Conservation (phyloP, 1,284 basidiomycete genomes). For the Golubevia sp. region DNA sequence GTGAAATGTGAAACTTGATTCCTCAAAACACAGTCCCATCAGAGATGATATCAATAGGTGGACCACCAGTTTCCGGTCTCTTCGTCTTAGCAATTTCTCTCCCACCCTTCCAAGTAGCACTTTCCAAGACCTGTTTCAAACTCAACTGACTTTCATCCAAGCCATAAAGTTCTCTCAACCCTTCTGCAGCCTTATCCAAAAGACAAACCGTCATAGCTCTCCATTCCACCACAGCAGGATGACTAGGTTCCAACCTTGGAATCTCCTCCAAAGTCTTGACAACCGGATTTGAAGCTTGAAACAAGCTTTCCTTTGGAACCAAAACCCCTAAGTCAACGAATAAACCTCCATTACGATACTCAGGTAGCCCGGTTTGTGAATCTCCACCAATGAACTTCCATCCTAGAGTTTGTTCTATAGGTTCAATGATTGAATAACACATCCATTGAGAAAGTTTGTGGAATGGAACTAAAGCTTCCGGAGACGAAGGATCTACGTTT, state of each 20-base stretch:
- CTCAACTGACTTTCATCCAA: constrained; percentile 67
- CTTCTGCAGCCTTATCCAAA: constrained; percentile 63
- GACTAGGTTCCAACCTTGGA: constrained; percentile 63
- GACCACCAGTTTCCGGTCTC: constrained; percentile 75
- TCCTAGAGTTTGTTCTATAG: constrained; percentile 64
- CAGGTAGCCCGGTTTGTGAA: constrained; percentile 80
- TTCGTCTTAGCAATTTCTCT: constrained; percentile 82
- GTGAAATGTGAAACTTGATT: too few relatives aligned
- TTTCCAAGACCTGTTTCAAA: constrained; percentile 86
- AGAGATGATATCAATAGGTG: too few relatives aligned
- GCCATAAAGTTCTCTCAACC: constrained; percentile 17
- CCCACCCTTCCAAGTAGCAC: constrained; percentile 91
- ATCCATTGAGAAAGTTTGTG: constrained; percentile 92
- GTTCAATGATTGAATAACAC: constrained; percentile 40
- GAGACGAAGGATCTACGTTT: constrained; percentile 24
- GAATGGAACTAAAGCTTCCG: constrained; percentile 80
- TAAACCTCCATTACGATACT: constrained; percentile 84
- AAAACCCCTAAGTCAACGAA: constrained; percentile 75
- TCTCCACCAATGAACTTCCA: constrained; percentile 79
- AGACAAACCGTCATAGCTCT: constrained; percentile 89
- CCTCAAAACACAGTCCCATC: too few relatives aligned
- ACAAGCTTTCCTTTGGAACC: constrained; percentile 16
- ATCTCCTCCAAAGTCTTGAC: constrained; percentile 1
- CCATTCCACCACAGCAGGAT: constrained; percentile 93
- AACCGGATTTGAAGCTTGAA: constrained; percentile 1